Percentiles rank a stretch among this genome's conserved stretches.
Conservation (phyloP, 2,329 filamentous ascomycete genomes). For the Fusarium foetens region DNA sequence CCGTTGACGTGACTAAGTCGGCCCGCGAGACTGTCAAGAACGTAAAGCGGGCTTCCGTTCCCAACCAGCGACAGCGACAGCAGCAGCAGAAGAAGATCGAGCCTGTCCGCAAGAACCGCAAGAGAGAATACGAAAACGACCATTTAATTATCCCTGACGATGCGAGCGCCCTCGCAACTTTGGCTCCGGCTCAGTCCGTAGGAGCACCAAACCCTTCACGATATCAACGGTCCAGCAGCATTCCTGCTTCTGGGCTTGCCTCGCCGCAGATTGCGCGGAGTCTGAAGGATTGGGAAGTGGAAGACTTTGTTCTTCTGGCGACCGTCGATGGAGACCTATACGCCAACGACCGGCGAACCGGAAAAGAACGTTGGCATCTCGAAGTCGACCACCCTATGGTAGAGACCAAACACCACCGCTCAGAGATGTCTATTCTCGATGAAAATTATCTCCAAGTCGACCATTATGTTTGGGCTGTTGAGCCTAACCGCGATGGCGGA, state of each 20-base stretch:
- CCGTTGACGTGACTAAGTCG: slow-evolving; percentile 45
- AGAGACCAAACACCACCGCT: slow-evolving; percentile 83
- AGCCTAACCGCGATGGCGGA: slow-evolving; percentile 86
- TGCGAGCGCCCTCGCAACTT: slow-evolving; percentile 97
- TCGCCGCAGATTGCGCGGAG: slow-evolving; percentile 95
- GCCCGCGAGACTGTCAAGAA: slow-evolving; percentile 44
- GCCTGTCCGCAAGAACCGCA: slow-evolving; percentile 48
- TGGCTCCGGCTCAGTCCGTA: slow-evolving; percentile 96
- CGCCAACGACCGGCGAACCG: slow-evolving; percentile 88
- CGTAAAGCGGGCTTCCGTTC: slow-evolving; percentile 41
- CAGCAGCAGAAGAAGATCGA: slow-evolving; percentile 32
- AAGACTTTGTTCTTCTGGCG: slow-evolving; percentile 99
- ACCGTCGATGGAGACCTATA: slow-evolving; percentile 98
- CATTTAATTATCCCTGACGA: slow-evolving; percentile 63
- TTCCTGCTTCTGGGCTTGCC: slow-evolving; percentile 71
- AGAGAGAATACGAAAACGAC: slow-evolving; percentile 45
- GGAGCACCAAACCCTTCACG: slow-evolving; percentile 86
- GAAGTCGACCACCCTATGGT: slow-evolving; percentile 88
- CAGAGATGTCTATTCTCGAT: slow-evolving; percentile 71
- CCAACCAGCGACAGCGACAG: slow-evolving; percentile 44
- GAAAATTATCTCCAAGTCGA: slow-evolving; percentile 74
- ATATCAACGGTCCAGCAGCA: slow-evolving; percentile 65
- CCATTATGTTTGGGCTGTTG: slow-evolving; percentile 94
- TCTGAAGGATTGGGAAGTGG: slow-evolving; percentile 99
- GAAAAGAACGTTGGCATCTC: slow-evolving; percentile 85